Conservation (phyloP, 2,329 filamentous ascomycete species). For the Neoascochyta sp. region DNA sequence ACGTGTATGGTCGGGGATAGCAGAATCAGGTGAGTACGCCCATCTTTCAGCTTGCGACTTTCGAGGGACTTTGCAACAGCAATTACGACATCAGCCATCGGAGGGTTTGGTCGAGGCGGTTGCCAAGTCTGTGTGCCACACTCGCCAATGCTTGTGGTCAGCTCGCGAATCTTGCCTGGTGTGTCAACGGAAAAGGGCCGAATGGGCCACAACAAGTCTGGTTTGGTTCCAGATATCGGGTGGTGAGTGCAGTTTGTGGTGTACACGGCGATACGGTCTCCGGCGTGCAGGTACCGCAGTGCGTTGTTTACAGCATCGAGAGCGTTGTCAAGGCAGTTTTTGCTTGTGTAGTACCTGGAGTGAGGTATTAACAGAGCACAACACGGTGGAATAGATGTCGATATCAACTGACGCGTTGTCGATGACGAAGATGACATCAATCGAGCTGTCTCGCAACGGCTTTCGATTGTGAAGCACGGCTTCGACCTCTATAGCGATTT, state of each 20-base stretch:
- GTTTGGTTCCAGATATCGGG: slow-evolving; percentile 21
- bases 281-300: slow-evolving; percentile 14
- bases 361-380: slow-evolving; percentile 2
- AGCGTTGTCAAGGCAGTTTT: slow-evolving; percentile 20
- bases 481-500: slow-evolving; percentile 31
- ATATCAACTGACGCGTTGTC: slow-evolving; percentile 35
- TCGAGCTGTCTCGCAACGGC: slow-evolving; percentile 10
- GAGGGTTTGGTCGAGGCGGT: slow-evolving; percentile 28
- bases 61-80: slow-evolving; percentile 21
- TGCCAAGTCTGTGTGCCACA: slow-evolving; percentile 23
- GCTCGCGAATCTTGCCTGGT: slow-evolving; percentile 13
- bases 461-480: slow-evolving; percentile 24
- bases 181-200: slow-evolving; percentile 10
- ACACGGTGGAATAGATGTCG: not conserved
- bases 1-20: slow-evolving; percentile 22
- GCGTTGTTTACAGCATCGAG: slow-evolving; percentile 15
- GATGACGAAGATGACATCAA: slow-evolving; percentile 37
- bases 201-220: slow-evolving; percentile 24
- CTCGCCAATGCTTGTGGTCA: slow-evolving; percentile 16
- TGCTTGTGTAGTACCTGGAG: slow-evolving; percentile 28
- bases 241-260: slow-evolving; percentile 32
- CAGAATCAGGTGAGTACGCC: slow-evolving; percentile 25
- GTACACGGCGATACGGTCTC: slow-evolving; percentile 29
- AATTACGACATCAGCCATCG: slow-evolving; percentile 25
- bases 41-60: slow-evolving; percentile 8